Percentiles rank a stretch among this genome's conserved stretches.
phyloP scores from a whole-genome alignment of 768 basidiomycete species.

The Lentinus tigrinus region DNA sequence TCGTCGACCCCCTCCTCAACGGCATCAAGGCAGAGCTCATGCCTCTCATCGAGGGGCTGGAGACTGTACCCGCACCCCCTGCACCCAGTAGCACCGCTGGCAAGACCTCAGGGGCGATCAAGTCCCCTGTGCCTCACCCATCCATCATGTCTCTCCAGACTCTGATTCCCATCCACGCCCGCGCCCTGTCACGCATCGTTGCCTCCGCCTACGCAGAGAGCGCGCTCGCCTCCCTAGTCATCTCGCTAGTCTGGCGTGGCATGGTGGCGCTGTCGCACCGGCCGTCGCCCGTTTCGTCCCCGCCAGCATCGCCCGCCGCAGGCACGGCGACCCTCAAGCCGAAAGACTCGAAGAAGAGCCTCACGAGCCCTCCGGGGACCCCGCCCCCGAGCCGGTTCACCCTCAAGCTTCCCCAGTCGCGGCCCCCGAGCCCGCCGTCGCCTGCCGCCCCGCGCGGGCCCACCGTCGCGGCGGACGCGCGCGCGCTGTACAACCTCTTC shows the following conservation, averaged over 20 bases:
- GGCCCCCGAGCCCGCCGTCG: constrained; percentile 61
- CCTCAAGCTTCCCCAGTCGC: constrained; percentile 64
- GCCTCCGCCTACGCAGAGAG: constrained; percentile 54
- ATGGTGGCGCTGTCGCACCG: constrained; percentile 72
- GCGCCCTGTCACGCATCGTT: constrained; percentile 56
- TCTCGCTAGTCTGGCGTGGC: constrained; percentile 72
- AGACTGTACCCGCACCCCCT: constrained; percentile 27
- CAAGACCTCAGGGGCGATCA: constrained; percentile 8
- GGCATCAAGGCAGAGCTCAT: constrained; percentile 61
- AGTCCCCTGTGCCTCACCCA: constrained; percentile 43
- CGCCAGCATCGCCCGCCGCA: constrained; percentile 39
- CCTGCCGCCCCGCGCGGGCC: constrained; percentile 29
- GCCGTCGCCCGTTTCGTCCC: constrained; percentile 35
- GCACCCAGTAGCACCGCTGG: background rate
- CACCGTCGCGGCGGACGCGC: constrained; percentile 55
- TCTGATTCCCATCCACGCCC: constrained; percentile 61
- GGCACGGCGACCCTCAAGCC: constrained; percentile 19
- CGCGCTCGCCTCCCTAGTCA: constrained; percentile 66
- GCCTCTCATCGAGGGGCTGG: constrained; percentile 62
- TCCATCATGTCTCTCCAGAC: constrained; percentile 59
- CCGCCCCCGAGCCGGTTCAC: constrained; percentile 59
- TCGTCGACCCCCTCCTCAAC: constrained; percentile 61
- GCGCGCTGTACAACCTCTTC: constrained; percentile 61
- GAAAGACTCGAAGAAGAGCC: constrained; percentile 28
- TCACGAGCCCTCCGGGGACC: constrained; percentile 48